Percentiles rank a stretch among this genome's conserved stretches.
These are phyloP conservation scores for Cladosporium austrohemisphaericum DNA, from an alignment of 2,329 filamentous ascomycete genomes.

Conservation along the genomic window DNA sequence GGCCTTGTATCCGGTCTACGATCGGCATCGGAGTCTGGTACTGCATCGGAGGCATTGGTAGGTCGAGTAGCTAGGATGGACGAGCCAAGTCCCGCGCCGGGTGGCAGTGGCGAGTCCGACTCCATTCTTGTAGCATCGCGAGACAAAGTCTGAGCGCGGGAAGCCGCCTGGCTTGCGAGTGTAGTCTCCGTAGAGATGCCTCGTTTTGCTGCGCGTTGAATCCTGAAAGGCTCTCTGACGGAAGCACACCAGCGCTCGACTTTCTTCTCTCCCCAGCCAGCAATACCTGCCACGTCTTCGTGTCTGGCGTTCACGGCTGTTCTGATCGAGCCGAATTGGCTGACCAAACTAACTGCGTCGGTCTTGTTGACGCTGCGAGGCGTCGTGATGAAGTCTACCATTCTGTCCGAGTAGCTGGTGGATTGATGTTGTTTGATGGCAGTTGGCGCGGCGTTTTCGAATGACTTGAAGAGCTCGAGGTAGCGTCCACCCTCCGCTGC, in stretches of 20 bases:
- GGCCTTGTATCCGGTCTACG: constrained; percentile 33
- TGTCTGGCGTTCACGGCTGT: constrained; percentile 82
- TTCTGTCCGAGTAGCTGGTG: constrained; percentile 75
- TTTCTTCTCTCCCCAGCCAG: constrained; percentile 94
- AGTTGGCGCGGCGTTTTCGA: constrained; percentile 77
- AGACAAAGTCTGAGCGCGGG: constrained; percentile 24
- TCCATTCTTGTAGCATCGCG: constrained; percentile 27
- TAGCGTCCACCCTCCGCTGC: constrained; percentile 91
- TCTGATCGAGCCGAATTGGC: constrained; percentile 84
- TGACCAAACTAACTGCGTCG: constrained; percentile 84
- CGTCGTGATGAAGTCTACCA: constrained; percentile 89
- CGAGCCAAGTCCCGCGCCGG: constrained; percentile 3
- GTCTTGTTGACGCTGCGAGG: constrained; percentile 91
- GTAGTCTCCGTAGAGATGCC: constrained; percentile 38
- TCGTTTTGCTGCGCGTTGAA: constrained; percentile 64
- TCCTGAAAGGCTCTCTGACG: constrained; percentile 80
- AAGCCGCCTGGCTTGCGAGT: constrained; percentile 25
- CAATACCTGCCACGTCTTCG: constrained; percentile 79
- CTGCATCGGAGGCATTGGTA: neutral
- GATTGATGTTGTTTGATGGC: constrained; percentile 84
- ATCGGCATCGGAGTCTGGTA: constrained; percentile 33
- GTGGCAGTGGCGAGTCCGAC: constrained; percentile 11
- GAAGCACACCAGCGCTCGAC: constrained; percentile 79
- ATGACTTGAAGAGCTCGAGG: constrained; percentile 90
- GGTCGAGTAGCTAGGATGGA: constrained; percentile 4